Conservation (phyloP, 768 basidiomycete genomes). For the Russula brevipes region DNA sequence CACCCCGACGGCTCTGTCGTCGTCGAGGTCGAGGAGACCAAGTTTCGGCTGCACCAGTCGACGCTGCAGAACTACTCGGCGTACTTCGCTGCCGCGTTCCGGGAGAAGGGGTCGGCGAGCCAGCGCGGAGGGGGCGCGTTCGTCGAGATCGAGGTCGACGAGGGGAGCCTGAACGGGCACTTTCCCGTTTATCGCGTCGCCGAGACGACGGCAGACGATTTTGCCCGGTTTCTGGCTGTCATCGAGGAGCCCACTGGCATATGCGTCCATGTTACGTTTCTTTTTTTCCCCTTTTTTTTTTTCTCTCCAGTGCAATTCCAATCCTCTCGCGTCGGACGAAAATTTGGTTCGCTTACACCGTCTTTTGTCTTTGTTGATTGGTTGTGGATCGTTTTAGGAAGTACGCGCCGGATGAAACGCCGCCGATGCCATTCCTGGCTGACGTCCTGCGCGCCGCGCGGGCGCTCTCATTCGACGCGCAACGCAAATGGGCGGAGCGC, state of each 20-base stretch:
- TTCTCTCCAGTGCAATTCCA: too few relatives aligned
- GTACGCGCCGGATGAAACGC: conserved; percentile 27
- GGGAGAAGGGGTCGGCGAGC: neutral
- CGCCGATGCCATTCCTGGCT: conserved; percentile 31
- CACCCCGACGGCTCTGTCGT: conserved; percentile 35
- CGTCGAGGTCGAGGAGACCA: conserved; percentile 33
- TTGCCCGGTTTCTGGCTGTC: conserved; percentile 32
- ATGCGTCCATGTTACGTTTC: conserved; percentile 1
- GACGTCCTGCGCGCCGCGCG: conserved; percentile 36
- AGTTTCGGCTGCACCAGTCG: conserved; percentile 38
- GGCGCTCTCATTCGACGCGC: conserved; percentile 32
- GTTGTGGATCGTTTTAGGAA: conserved; percentile 18
- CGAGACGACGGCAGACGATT: conserved; percentile 32
- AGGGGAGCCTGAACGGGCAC: neutral
- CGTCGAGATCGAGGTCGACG: conserved; percentile 11
- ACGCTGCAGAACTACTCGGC: conserved; percentile 32
- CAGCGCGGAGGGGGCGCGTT: neutral
- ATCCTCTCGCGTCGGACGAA: too few relatives aligned
- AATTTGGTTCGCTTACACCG: too few relatives aligned
- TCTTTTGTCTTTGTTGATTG: neutral
- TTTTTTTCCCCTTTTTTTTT: too few relatives aligned
- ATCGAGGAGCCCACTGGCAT: conserved; percentile 34
- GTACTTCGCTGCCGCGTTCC: conserved; percentile 34
- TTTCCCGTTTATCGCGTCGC: conserved; percentile 28
- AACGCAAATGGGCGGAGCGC: conserved; percentile 31